Base-by-base conservation (phyloP, 768 basidiomycete genomes). In the Amanita phalloides region DNA sequence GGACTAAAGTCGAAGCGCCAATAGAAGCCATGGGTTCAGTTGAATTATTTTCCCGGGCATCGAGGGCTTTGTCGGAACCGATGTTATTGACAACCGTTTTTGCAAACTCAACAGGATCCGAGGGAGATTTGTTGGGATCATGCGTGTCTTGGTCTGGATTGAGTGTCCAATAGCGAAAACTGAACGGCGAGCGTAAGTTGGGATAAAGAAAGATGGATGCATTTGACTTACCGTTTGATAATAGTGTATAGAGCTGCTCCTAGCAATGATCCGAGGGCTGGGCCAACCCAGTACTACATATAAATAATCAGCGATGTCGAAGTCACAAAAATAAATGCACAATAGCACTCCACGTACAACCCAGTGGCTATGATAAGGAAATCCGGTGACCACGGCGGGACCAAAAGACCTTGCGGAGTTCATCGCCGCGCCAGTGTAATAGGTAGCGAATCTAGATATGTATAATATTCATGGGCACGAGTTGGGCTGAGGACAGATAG, bases 351-450 rank as follows among this genome's bases (percentile, higher is more conserved):
- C 13, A 53, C 78, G 32, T 64, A 83, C 82, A 54, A 84, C 71
- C 84, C 82, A 86, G 37, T 85, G 84, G 4, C 67, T 53, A 20
- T 62, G 55, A 44, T 65, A 58, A 11, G 73, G 70, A 59, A 85
- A 85, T 17, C 79, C 76, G n/a, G 76, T 73, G 35, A 85, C 69
- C 2, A 78, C 81, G 3, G 85, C 81, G 1, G 85, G 84, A 2
- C 84, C 84, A 61, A 85, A 85, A 0, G 84, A 62, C 50, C 84
- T 74, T 10, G 84, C 84, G 4, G 81, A 77, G 58, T 86, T 86
- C 76, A 83, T 81, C 17, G 70, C 71, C 3, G 79, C 82, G 5
- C 83, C 81, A 0, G 83, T 85, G 60, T 78, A 85, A 53, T 68
- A 73, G 6, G 79, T 75, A 0, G 78, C 75, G 56, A 76, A 83